phyloP scores from a whole-genome alignment of 306 rosid genomes.

The Elaeagnus macrophylla region DNA sequence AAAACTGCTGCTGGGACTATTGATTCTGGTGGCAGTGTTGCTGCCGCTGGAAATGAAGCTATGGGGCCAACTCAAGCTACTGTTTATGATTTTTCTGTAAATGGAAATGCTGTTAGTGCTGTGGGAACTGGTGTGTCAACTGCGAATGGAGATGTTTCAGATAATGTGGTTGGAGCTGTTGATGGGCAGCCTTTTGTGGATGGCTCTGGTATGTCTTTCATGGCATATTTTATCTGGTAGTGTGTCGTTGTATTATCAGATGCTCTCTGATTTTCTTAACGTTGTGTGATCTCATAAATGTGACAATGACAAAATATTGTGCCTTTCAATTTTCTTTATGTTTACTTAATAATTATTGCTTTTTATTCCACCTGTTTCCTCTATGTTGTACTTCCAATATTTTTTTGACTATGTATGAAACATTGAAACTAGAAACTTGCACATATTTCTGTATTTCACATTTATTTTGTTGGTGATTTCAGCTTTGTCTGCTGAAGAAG shows the following conservation, averaged over 20 bases:
- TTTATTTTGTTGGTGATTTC: constrained; percentile 18
- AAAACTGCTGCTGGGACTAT: constrained; percentile 27
- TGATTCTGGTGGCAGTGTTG: constrained; percentile 27
- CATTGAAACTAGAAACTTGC: neutral
- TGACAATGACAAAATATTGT: no score
- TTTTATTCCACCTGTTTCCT: constrained; percentile 1
- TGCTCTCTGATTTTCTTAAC: neutral
- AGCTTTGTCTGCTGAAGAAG: constrained; percentile 85
- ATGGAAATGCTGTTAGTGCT: constrained; percentile 28
- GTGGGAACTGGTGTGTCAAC: constrained; percentile 22
- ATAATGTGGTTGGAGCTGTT: constrained; percentile 30
- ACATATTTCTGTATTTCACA: constrained; percentile 5
- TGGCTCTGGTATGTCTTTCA: constrained; percentile 50
- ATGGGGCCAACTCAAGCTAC: constrained; percentile 25
- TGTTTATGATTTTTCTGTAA: constrained; percentile 42
- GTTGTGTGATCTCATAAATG: no score
- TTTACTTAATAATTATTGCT: neutral
- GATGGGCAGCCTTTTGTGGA: constrained; percentile 58
- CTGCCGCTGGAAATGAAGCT: constrained; percentile 26
- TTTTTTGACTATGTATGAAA: neutral
- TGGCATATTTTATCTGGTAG: constrained; percentile 1
- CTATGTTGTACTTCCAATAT: neutral
- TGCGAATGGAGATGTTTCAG: constrained; percentile 58
- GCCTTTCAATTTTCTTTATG: no score
- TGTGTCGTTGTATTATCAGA: neutral